Base-by-base conservation (phyloP, 441 rosid genomes). In the Croton laevigatus region DNA sequence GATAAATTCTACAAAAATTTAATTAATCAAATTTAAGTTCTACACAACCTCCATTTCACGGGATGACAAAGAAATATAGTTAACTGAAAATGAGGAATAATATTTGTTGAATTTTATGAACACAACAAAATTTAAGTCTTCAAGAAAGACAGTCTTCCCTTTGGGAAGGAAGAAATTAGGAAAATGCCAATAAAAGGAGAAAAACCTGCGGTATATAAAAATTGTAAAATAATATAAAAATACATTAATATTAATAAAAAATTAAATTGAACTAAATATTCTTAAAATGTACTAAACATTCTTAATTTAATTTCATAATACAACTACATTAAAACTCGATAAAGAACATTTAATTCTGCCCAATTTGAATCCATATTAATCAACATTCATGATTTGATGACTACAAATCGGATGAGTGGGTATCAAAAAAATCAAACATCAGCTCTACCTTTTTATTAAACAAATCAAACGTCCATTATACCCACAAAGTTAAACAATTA, bases 101-200 rank as follows among this genome's bases (percentile, higher is more conserved):
- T n/a, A 27, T 27, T 27, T 61, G 71, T 68, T 51, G 68, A 78
- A 76, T 64, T 51, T 68, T 70, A 78, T 59, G 78, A 73, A 45
- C 17, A 3, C 3, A 5, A 13, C 32, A 3, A 5, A 70, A 58
- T 4, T 17, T 66, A 59, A 63, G 55, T 66, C 68, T 73, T 69
- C 69, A 62, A 72, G 70, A 78, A 70, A 64, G 77, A 73, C 81
- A 23, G 58, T 7, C 58, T 19, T 53, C 58, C 58, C 58, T 53
- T 19, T 53, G 13, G 73, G 73, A 64, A 71, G 42, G 42, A 38
- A 38, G 74, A 59, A n/a, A 54, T 72, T 64, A 45, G 61, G 66
- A 20, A 68, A 60, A 63, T 59, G 9, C 16, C 2, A 69, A n/a
- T 7, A 20, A 78, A 20, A 57, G 6, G 51, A 68, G 60, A 70